phyloP scores from a whole-genome alignment of 495 filamentous ascomycete species.

The Annulohypoxylon bovei region DNA sequence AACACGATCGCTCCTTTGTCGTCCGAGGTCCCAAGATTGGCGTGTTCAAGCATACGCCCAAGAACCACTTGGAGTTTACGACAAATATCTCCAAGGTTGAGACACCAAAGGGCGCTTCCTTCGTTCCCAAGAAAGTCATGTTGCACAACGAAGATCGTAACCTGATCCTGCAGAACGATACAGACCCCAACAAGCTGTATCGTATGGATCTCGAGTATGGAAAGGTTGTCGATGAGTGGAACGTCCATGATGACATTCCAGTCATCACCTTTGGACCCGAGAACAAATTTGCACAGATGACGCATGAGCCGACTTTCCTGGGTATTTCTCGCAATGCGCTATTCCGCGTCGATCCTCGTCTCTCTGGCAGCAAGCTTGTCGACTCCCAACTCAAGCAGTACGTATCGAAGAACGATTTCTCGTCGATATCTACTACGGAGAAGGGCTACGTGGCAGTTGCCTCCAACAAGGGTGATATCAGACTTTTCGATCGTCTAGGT shows the following conservation, averaged over 20 bases:
- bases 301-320: conserved; percentile 91
- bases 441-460: conserved; percentile 97
- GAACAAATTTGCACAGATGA: conserved; percentile 99
- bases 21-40: conserved; percentile 97
- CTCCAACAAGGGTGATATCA: conserved; percentile 96
- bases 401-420: conserved; percentile 95
- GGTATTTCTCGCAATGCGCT: conserved; percentile 91
- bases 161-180: conserved; percentile 87
- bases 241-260: conserved; percentile 95
- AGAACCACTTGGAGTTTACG: conserved; percentile 95
- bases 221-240: conserved; percentile 99
- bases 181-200: conserved; percentile 91
- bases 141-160: conserved; percentile 91
- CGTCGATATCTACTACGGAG: conserved; percentile 89
- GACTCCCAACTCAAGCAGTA: conserved; percentile 95
- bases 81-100: conserved; percentile 97
- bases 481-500: conserved; percentile 93
- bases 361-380: conserved; percentile 91
- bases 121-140: conserved; percentile 98
- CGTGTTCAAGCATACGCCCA: conserved; percentile 94
- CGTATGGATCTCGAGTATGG: conserved; percentile 98
- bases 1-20: conserved; percentile 96
- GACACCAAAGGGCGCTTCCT: conserved; percentile 85
- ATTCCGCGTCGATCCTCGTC: conserved; percentile 92
- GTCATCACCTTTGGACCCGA: conserved; percentile 92